Conservation (phyloP, 345 rosid genomes). For the Alliaria petiolata region DNA sequence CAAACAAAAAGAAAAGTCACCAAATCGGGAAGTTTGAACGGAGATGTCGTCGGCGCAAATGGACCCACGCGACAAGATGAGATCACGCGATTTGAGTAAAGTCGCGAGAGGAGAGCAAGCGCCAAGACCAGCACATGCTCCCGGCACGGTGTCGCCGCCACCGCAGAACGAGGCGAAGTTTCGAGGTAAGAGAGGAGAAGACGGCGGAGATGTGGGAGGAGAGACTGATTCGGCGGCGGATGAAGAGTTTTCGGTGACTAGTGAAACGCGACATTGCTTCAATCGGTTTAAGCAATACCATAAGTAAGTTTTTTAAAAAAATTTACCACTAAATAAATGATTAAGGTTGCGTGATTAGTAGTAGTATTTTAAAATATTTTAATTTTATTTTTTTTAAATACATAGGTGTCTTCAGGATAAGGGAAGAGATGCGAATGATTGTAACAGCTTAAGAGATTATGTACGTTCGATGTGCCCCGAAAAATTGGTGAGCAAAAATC, state of each 20-base stretch:
- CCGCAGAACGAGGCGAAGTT: conserved; percentile 25
- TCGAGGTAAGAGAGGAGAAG: conserved; percentile 15
- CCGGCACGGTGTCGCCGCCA: conserved; percentile 34
- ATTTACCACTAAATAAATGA: not conserved
- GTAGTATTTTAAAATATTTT: not conserved
- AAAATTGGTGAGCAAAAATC: conserved; percentile 12
- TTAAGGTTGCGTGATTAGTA: not conserved
- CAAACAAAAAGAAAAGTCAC: too few relatives aligned
- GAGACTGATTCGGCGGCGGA: not conserved
- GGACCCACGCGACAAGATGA: conserved; percentile 57
- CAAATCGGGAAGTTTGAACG: not conserved
- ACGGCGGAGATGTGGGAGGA: not conserved
- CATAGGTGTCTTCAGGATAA: conserved; percentile 19
- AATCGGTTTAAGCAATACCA: conserved; percentile 15
- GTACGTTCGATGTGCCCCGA: conserved; percentile 17
- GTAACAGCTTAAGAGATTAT: not conserved
- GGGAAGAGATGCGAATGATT: not conserved
- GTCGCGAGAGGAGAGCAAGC: conserved; percentile 50
- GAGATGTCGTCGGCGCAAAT: conserved; percentile 35
- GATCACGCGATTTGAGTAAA: conserved; percentile 43
- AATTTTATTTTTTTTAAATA: too few relatives aligned
- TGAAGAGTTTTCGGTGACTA: not conserved
- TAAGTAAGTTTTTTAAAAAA: conserved; percentile 12
- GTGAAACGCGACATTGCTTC: conserved; percentile 12
- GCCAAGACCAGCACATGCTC: conserved; percentile 40